Percentiles rank a stretch among this genome's conserved stretches.
Evolutionary conservation across 2,329 filamentous ascomycete genomes (phyloP).

Genomic region (Penicillium sp.): DNA sequence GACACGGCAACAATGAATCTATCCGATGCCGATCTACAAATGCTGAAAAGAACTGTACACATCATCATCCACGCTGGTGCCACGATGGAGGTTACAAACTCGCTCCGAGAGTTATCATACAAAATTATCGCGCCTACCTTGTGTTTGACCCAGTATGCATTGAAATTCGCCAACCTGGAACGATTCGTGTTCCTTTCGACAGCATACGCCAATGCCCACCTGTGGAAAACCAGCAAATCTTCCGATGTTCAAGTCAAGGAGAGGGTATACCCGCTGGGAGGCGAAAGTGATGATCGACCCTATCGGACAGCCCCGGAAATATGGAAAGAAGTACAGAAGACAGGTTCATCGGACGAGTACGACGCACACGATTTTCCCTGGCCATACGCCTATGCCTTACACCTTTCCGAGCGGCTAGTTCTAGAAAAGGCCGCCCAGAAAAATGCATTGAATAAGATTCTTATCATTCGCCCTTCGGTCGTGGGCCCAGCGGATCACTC

Average conservation of each 20-base stretch:
- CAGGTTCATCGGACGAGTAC: slow-evolving; percentile 18
- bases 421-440: slow-evolving; percentile 16
- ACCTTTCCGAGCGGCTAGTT: slow-evolving; percentile 17
- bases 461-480: slow-evolving; percentile 25
- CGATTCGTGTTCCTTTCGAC: slow-evolving; percentile 22
- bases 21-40: slow-evolving; percentile 17
- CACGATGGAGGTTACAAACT: slow-evolving; percentile 16
- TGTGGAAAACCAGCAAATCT: slow-evolving; percentile 15
- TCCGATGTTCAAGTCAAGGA: slow-evolving; percentile 19
- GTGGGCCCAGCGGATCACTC: slow-evolving; percentile 22
- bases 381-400: slow-evolving; percentile 20
- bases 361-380: slow-evolving; percentile 18
- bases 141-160: slow-evolving; percentile 19
- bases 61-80: slow-evolving; percentile 21
- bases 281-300: slow-evolving; percentile 5
- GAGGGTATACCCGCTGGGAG: slow-evolving; percentile 14
- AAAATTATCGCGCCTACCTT: slow-evolving; percentile 19
- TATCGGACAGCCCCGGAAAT: slow-evolving; percentile 10
- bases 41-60: slow-evolving; percentile 22
- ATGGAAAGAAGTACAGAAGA: slow-evolving; percentile 18
- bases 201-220: slow-evolving; percentile 23
- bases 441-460: slow-evolving; percentile 17
- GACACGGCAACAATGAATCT: slow-evolving; percentile 24
- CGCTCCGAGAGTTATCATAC: slow-evolving; percentile 21
- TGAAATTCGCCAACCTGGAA: slow-evolving; percentile 24